Conservation (phyloP, 2,329 filamentous ascomycete genomes). For the Fusarium setosum region DNA sequence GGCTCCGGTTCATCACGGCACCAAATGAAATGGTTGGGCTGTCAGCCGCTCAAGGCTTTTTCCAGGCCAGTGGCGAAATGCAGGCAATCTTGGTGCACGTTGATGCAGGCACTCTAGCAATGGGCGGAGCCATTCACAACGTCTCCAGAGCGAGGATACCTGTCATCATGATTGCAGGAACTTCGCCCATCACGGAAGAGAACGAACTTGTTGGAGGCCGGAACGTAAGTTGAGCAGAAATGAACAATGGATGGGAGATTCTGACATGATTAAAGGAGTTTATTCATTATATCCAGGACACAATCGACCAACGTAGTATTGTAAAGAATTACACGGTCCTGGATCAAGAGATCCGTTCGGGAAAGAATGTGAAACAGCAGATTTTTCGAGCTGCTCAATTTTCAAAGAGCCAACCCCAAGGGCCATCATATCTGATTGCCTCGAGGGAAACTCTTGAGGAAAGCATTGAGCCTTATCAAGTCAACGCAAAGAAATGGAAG, state of each 20-base stretch:
- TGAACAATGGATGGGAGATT: neutral
- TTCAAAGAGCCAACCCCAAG: constrained; percentile 78
- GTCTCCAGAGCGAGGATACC: constrained; percentile 78
- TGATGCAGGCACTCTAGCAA: constrained; percentile 82
- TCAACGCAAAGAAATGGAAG: constrained; percentile 78
- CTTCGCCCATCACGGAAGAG: constrained; percentile 80
- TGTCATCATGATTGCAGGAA: constrained; percentile 80
- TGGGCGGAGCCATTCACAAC: constrained; percentile 82
- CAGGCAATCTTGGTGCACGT: constrained; percentile 84
- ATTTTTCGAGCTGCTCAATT: constrained; percentile 86
- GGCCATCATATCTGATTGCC: constrained; percentile 81
- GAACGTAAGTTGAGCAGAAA: constrained; percentile 75
- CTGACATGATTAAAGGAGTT: neutral
- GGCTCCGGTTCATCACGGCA: constrained; percentile 80
- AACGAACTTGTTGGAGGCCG: constrained; percentile 80
- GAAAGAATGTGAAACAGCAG: constrained; percentile 87
- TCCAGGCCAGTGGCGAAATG: constrained; percentile 74
- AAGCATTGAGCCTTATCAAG: constrained; percentile 76
- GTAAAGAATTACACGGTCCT: constrained; percentile 87
- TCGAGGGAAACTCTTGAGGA: constrained; percentile 87
- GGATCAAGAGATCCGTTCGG: constrained; percentile 82
- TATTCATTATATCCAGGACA: constrained; percentile 81
- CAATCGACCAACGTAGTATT: constrained; percentile 82
- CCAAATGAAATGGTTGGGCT: constrained; percentile 88
- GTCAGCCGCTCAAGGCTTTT: constrained; percentile 85